Conservation (phyloP, 1,284 basidiomycete genomes). For the Moesziomyces sp. region DNA sequence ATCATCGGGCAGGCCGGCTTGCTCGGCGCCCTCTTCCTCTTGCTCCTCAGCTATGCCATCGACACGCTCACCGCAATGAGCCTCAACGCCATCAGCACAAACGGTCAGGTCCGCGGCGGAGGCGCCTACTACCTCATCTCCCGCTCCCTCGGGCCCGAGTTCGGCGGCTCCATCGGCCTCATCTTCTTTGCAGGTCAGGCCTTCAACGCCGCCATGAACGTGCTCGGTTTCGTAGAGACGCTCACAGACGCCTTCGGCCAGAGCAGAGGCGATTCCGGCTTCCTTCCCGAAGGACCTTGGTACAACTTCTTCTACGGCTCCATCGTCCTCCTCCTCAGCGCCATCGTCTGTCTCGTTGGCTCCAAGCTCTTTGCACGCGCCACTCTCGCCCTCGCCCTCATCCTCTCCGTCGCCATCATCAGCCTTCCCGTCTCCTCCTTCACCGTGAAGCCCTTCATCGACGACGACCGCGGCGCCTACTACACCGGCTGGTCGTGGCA, state of each 20-base stretch:
- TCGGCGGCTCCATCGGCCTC: constrained; percentile 66
- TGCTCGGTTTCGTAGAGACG: constrained; percentile 66
- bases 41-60: constrained; percentile 61
- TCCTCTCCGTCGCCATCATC: constrained; percentile 58
- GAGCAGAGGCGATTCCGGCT: constrained; percentile 40
- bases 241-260: constrained; percentile 63
- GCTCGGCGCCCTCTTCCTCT: constrained; percentile 59
- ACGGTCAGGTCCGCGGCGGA: constrained; percentile 66
- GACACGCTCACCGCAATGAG: constrained; percentile 65
- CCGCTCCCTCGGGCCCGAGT: constrained; percentile 65
- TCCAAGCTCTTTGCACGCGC: constrained; percentile 63
- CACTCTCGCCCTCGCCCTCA: constrained; percentile 60
- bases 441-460: constrained; percentile 58
- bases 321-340: constrained; percentile 57
- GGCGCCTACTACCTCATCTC: constrained; percentile 67
- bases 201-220: constrained; percentile 66
- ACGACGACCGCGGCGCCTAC: constrained; percentile 62
- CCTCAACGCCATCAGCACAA: constrained; percentile 65
- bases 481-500: constrained; percentile 63
- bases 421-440: constrained; percentile 64
- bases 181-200: constrained; percentile 66
- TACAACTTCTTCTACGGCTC: constrained; percentile 64
- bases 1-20: constrained; percentile 65
- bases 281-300: constrained; percentile 65
- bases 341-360: constrained; percentile 64